Conservation (phyloP, 257 asterid species). For the Fraxinus anomala region DNA sequence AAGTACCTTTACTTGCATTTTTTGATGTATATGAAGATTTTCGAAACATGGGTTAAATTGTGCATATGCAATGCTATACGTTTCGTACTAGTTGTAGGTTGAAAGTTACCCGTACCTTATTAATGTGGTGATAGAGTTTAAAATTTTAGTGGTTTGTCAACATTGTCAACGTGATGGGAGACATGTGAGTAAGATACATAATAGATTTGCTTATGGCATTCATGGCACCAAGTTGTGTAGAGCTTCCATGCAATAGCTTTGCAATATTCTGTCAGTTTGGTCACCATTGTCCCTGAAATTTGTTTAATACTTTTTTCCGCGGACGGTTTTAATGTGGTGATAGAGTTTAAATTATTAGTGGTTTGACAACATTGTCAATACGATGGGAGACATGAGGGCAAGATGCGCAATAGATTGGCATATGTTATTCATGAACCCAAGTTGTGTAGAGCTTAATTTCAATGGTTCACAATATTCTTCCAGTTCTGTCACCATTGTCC, state of each 20-base stretch:
- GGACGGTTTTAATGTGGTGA: neutral
- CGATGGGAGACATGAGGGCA: neutral
- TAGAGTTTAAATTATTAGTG: neutral
- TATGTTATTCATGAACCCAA: neutral
- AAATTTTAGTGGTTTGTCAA: neutral
- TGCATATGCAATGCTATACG: neutral
- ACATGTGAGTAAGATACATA: too few relatives aligned
- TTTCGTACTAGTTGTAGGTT: neutral
- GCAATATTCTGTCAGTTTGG: neutral
- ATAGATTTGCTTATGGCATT: neutral
- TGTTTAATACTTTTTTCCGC: neutral
- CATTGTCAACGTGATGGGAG: neutral
- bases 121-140: neutral
- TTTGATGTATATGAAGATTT: neutral
- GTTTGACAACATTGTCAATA: neutral
- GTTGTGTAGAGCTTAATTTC: neutral
- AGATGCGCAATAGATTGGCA: neutral
- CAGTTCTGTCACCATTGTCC: slow-evolving; percentile 17
- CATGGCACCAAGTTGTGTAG: neutral
- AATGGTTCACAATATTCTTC: neutral
- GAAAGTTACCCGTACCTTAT: neutral
- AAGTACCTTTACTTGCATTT: neutral
- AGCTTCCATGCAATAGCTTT: neutral
- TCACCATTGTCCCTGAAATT: neutral
- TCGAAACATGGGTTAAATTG: neutral